Conservation (phyloP, 495 filamentous ascomycete species). For the Hapsidospora chrysogenum region DNA sequence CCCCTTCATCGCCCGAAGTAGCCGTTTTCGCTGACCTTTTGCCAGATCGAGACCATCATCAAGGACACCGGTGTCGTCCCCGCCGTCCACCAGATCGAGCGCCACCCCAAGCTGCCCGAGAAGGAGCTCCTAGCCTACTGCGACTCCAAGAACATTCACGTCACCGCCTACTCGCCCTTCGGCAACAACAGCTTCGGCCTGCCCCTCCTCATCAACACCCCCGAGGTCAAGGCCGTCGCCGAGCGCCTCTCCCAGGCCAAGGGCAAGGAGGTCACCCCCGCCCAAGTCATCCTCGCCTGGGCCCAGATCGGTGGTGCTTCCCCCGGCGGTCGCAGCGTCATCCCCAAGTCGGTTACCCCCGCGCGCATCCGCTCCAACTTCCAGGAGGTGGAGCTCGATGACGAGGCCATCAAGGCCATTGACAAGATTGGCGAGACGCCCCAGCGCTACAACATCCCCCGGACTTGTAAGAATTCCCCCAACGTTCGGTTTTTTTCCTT, state of each 20-base stretch:
- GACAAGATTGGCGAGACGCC: conserved; percentile 2
- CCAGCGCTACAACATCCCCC: conserved; percentile 11
- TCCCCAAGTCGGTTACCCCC: conserved; percentile 44
- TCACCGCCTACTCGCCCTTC: conserved; percentile 16
- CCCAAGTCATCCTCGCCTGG: conserved; percentile 46
- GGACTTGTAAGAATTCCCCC: conserved; percentile 6
- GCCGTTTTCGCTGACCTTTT: not conserved
- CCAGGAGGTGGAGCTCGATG: conserved; percentile 4
- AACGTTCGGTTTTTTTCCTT: not conserved
- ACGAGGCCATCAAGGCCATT: conserved; percentile 2
- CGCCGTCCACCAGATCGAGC: conserved; percentile 34
- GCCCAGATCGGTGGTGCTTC: conserved; percentile 43
- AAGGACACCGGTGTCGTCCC: conserved; percentile 29
- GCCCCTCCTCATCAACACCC: conserved; percentile 27
- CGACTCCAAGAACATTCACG: conserved; percentile 1
- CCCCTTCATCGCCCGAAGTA: not conserved
- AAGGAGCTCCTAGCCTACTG: conserved; percentile 19
- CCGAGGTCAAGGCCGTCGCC: conserved; percentile 7
- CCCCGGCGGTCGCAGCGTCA: conserved; percentile 52
- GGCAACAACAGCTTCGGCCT: conserved; percentile 28
- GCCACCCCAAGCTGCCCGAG: conserved; percentile 23
- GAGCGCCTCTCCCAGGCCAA: conserved; percentile 25
- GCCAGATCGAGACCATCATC: conserved; percentile 31
- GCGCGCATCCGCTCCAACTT: conserved; percentile 41
- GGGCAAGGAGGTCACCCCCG: conserved; percentile 34